Evolutionary conservation across 2,329 filamentous ascomycete genomes (phyloP).

Genomic region (Colletotrichum scovillei): DNA sequence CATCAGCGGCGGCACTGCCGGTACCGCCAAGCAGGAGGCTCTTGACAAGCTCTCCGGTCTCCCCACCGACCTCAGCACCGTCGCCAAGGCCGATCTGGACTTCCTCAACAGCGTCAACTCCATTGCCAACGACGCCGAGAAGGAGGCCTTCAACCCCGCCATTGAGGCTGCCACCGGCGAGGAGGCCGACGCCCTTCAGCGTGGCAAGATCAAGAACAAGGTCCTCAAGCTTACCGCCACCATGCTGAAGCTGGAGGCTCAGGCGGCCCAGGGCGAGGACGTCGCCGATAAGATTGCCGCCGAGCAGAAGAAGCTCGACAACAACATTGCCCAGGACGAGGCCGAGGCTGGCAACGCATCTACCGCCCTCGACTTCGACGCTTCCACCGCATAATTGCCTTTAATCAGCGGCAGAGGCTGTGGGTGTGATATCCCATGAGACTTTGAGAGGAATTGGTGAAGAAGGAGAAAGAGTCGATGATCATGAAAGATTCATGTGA

Average conservation of each 20-base stretch:
- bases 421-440: background rate
- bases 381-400: conserved; percentile 24
- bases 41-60: conserved; percentile 51
- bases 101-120: conserved; percentile 62
- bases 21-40: conserved; percentile 57
- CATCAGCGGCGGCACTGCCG: conserved; percentile 58
- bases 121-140: conserved; percentile 65
- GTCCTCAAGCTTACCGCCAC: conserved; percentile 67
- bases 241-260: conserved; percentile 60
- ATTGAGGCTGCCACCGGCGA: conserved; percentile 59
- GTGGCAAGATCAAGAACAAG: conserved; percentile 71
- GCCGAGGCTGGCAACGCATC: conserved; percentile 58
- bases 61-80: conserved; percentile 53
- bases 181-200: conserved; percentile 60
- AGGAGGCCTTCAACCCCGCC: conserved; percentile 63
- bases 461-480: background rate
- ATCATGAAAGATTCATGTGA: conserved; percentile 24
- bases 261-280: conserved; percentile 62
- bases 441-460: background rate
- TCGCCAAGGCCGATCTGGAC: conserved; percentile 58
- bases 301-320: conserved; percentile 64
- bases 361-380: conserved; percentile 41
- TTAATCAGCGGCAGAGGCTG: background rate
- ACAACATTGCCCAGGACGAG: conserved; percentile 62
- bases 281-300: conserved; percentile 55